Percentiles rank a stretch among this genome's conserved stretches.
Evolutionary conservation across 768 basidiomycete genomes (phyloP).

Genomic region (Boletellus sp.): DNA sequence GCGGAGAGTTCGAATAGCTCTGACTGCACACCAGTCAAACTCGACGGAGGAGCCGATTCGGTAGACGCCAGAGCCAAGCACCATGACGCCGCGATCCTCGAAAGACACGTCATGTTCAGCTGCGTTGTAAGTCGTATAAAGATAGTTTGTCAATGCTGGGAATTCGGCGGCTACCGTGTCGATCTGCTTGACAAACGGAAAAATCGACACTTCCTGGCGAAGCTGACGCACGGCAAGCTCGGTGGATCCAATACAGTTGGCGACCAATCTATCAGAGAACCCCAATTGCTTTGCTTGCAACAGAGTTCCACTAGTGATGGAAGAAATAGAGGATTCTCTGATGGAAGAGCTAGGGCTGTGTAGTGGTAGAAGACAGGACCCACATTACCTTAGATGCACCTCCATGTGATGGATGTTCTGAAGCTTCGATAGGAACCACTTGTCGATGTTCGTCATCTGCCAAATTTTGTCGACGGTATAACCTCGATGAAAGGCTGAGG

Average conservation of each 20-base stretch:
- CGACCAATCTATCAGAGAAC: slow-evolving; percentile 92
- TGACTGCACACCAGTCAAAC: slow-evolving; percentile 99
- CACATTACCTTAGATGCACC: slow-evolving; percentile 60
- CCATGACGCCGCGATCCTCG: slow-evolving; percentile 91
- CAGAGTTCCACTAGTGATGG: slow-evolving; percentile 59
- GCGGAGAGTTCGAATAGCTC: slow-evolving; percentile 92
- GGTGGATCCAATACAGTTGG: slow-evolving; percentile 77
- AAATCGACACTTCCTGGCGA: slow-evolving; percentile 78
- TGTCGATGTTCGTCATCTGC: slow-evolving; percentile 98
- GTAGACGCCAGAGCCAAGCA: slow-evolving; percentile 96
- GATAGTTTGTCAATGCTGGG: slow-evolving; percentile 97
- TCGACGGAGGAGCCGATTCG: slow-evolving; percentile 99
- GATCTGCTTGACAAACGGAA: slow-evolving; percentile 96
- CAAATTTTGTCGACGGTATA: slow-evolving; percentile 95
- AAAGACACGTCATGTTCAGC: slow-evolving; percentile 89
- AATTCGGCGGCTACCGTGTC: slow-evolving; percentile 99
- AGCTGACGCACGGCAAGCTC: slow-evolving; percentile 90
- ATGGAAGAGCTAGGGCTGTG: slow-evolving; percentile 1
- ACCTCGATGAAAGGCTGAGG: slow-evolving; percentile 87
- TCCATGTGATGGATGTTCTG: slow-evolving; percentile 83
- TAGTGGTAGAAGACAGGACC: not conserved
- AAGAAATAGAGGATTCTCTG: slow-evolving; percentile 63
- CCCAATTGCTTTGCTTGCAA: slow-evolving; percentile 89
- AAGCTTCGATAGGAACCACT: slow-evolving; percentile 94
- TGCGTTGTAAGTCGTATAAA: slow-evolving; percentile 98